A percentile compares a stretch with the other conserved stretches of the same genome.
phyloP scores from a whole-genome alignment of 164 flowering plant genomes.

The Sextonia rubra region DNA sequence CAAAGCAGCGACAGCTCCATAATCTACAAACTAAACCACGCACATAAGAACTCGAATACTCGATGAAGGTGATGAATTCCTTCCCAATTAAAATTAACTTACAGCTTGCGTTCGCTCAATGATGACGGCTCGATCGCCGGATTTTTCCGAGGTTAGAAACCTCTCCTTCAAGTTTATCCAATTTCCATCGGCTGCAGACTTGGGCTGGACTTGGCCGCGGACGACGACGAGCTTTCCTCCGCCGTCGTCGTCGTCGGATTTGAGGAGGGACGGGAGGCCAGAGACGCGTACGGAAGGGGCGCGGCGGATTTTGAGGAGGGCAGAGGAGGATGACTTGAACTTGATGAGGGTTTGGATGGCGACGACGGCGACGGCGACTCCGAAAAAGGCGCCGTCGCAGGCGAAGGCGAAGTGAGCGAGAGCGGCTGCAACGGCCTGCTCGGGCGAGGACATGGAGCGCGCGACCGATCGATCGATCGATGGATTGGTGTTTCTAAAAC shows the following conservation, averaged over 20 bases:
- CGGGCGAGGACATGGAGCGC: conserved; percentile 38
- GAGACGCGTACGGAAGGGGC: conserved; percentile 49
- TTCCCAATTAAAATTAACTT: neutral
- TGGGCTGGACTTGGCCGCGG: conserved; percentile 63
- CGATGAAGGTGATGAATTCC: neutral
- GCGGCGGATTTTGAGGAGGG: conserved; percentile 42
- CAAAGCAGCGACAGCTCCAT: too few relatives aligned
- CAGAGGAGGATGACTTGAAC: conserved; percentile 34
- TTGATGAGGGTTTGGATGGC: conserved; percentile 48
- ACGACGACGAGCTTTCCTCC: conserved; percentile 50
- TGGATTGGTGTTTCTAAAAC: neutral
- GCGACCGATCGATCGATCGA: too few relatives aligned
- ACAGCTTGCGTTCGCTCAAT: conserved; percentile 62
- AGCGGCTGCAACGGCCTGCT: conserved; percentile 42
- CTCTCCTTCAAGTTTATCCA: conserved; percentile 35
- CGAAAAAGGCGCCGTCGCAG: conserved; percentile 76
- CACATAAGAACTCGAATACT: too few relatives aligned
- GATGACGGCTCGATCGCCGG: conserved; percentile 62
- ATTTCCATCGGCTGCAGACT: conserved; percentile 39
- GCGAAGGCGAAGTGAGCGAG: conserved; percentile 49
- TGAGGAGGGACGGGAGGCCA: conserved; percentile 57
- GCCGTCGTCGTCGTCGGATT: conserved; percentile 19
- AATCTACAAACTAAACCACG: too few relatives aligned
- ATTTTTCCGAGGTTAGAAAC: conserved; percentile 46
- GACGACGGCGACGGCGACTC: conserved; percentile 54